Base-by-base conservation (phyloP, 371 early-diverging fungal genomes). In the Mucor ambiguus region DNA sequence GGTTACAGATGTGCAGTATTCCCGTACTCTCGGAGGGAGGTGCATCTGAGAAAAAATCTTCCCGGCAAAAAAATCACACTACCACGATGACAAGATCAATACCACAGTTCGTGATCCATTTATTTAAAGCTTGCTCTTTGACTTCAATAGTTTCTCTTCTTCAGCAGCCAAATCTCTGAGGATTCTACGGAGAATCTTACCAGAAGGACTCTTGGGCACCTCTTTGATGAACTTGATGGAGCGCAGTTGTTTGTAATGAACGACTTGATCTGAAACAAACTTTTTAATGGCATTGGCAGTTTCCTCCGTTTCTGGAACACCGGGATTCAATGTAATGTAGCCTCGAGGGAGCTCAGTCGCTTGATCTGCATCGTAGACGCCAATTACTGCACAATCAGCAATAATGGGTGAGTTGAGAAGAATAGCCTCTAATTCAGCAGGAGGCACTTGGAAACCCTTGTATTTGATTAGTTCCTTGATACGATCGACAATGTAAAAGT, bases 391-490 rank as follows among this genome's bases (percentile, higher is more conserved):
- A 26, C 85, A 84, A 63, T 95, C 93, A 26, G 75, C 76, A 12
- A 95, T 83, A n/a, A 62, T 33, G 0, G 90, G 89, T 46, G 92
- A 88, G 14, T 80, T 72, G 32, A 71, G 71, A 67, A 70, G 58
- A 54, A 66, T 28, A 16, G 63, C 71, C 24, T 70, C 71, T 37
- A 70, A 59, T 37, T 70, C 71, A 6, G 71, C 71, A 44, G 71
- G 71, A 22, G 71, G 67, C 6, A 71, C 71, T 30, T 82, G 93
- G 79, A 89, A 92, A 1, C 92, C 93, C 61, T 91, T 92, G 71
- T 87, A 91, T 70, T 81, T 88, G 65, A 93, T 92, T 59, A 93
- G 74, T 62, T 93, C 93, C 77, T 93, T 93, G 16, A 87, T 74
- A 20, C 93, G 85, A 69, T 91, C 93, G 1, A 85, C 86, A 33